These are phyloP conservation scores for Primulina tabacum DNA, from an alignment of 257 asterid genomes.

Conservation along the genomic window DNA sequence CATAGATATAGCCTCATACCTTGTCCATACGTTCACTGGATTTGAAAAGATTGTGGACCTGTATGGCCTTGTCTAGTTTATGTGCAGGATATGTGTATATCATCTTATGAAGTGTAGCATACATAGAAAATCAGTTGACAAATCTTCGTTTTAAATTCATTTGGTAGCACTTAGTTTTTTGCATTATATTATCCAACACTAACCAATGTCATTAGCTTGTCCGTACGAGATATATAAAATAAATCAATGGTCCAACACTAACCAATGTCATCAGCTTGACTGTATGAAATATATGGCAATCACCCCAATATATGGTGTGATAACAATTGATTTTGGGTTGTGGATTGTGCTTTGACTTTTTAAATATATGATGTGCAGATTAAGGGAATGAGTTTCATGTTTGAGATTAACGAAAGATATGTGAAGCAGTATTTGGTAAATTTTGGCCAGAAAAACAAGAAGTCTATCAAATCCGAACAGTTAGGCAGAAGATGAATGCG, in stretches of 20 bases:
- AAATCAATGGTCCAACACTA: too few species aligned
- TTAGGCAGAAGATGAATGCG: constrained; percentile 37
- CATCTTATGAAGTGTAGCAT: background rate
- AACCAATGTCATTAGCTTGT: background rate
- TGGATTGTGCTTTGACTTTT: constrained; percentile 10
- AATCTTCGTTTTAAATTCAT: background rate
- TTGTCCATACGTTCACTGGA: too few species aligned
- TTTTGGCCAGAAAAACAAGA: constrained; percentile 32
- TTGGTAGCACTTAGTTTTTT: background rate
- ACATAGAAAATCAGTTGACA: background rate
- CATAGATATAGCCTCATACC: background rate
- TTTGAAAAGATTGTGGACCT: background rate
- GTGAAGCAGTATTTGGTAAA: constrained; percentile 46
- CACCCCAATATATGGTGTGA: background rate
- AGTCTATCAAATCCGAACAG: constrained; percentile 38
- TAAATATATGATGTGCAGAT: constrained; percentile 41
- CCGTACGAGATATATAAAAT: background rate
- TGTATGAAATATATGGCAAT: background rate
- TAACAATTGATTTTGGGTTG: background rate
- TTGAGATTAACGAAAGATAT: constrained; percentile 58
- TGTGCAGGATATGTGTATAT: background rate
- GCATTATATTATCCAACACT: background rate
- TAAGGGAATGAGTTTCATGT: constrained; percentile 73
- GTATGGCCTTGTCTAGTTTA: too few species aligned
- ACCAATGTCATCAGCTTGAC: too few species aligned